phyloP scores from a whole-genome alignment of 2,329 filamentous ascomycete genomes.

The Diaporthe eres region DNA sequence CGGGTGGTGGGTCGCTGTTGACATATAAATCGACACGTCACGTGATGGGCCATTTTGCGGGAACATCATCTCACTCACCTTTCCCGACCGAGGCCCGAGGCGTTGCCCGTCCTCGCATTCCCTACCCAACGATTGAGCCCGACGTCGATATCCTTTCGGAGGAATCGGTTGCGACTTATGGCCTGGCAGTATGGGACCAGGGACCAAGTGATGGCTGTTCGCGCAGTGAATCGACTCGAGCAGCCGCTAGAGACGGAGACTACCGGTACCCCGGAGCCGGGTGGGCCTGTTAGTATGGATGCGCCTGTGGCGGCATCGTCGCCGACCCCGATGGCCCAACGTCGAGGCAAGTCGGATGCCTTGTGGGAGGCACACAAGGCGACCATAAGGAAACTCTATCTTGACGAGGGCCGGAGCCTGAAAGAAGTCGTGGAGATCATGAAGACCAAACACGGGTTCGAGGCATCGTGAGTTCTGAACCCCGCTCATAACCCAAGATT shows the following conservation, averaged over 20 bases:
- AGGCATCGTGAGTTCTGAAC: constrained; percentile 15
- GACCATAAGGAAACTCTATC: background rate
- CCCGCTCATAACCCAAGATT: background rate
- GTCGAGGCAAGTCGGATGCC: background rate
- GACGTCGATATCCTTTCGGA: background rate
- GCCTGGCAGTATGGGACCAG: background rate
- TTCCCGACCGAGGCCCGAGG: constrained; percentile 10
- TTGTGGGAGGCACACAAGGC: constrained; percentile 4
- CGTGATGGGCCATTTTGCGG: constrained; percentile 8
- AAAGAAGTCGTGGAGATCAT: constrained; percentile 19
- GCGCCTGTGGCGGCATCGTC: background rate
- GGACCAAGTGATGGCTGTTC: background rate
- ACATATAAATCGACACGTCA: background rate
- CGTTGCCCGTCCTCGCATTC: background rate
- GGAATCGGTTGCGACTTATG: background rate
- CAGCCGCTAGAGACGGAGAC: background rate
- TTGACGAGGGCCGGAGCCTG: constrained; percentile 4
- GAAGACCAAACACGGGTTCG: background rate
- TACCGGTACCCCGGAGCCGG: background rate
- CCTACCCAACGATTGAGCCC: background rate
- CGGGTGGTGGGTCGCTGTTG: background rate
- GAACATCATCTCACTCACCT: background rate
- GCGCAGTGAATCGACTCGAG: background rate
- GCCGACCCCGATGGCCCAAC: too few relatives aligned
- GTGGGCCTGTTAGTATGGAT: background rate